Conservation (phyloP, 495 filamentous ascomycete species). For the Immersiella caudata region DNA sequence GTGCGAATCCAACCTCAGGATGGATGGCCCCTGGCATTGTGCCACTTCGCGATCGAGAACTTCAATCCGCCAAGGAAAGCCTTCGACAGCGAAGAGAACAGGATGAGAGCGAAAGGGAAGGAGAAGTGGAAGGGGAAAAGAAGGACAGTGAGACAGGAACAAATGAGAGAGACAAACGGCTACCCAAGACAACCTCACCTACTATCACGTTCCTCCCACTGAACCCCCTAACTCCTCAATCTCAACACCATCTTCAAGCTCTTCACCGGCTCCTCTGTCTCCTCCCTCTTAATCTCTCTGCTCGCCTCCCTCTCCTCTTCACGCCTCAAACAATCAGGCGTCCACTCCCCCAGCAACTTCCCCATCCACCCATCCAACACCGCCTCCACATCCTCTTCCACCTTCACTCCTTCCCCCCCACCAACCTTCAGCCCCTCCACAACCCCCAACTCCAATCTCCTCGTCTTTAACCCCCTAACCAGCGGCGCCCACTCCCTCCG, state of each 20-base stretch:
- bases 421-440: not conserved
- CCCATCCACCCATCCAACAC: not conserved
- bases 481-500: slow-evolving; percentile 9
- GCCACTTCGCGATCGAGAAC: no score
- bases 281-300: not conserved
- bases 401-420: not conserved
- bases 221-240: not conserved
- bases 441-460: not conserved
- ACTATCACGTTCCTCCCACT: no score
- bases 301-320: not conserved
- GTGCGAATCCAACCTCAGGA: no score
- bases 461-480: slow-evolving; percentile 3
- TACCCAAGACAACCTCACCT: not conserved
- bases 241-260: not conserved
- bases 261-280: not conserved
- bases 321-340: not conserved
- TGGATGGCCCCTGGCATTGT: no score
- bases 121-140: no score
- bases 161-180: no score
- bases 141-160: not conserved
- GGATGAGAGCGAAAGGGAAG: no score
- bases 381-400: not conserved
- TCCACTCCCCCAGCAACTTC: slow-evolving; percentile 6
- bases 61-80: no score
- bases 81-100: no score